Evolutionary conservation across 371 early-diverging fungal species (phyloP), one percentile per base, ranked within the genome.

Genomic region (Mortierella sp.): DNA sequence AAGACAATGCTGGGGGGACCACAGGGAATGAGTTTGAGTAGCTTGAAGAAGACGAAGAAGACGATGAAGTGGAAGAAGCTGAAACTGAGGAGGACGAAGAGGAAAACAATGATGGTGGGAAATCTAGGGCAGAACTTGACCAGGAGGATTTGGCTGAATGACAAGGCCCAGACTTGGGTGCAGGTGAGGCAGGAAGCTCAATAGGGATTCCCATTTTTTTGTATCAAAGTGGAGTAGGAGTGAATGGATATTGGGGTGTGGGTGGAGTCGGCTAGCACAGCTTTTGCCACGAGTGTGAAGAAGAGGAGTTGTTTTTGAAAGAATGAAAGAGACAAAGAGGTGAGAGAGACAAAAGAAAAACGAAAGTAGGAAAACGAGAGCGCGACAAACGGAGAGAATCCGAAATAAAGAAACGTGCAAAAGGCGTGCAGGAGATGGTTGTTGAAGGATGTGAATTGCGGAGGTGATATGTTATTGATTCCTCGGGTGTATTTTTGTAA

Each of bases 61-160:
- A 43, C 7, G 38, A 49, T 49, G 74, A 27, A 24, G 56, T 51
- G 41, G 38, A 74, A 7, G 71, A 32, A 38, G 29, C 27, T 58
- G 43, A 43, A 48, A 29, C 43, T 14, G 75, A 48, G 12, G 27
- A 41, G 48, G 48, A 60, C 10, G 82, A 21, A 0, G 56, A 35
- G 4, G 63, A 56, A 56, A 16, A 63, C 5, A 21, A 32, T 35
- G 35, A 5, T 35, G 63, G 2, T 14, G 18, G 65, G 2, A 35
- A 35, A 2, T 38, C 41, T 65, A 38, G 65, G 24, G 38, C 4
- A 21, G 65, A 16, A 35, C 27, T 56, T 38, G 85, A 79, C 77
- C 78, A 81, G 12, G 85, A 85, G 4, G 81, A 75, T 54, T 81
- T 85, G 10, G 81, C 79, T 29, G 85, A 78, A 74, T 85, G 86